Conservation (phyloP, 768 basidiomycete species). For the Coprinopsis marcescibilis region DNA sequence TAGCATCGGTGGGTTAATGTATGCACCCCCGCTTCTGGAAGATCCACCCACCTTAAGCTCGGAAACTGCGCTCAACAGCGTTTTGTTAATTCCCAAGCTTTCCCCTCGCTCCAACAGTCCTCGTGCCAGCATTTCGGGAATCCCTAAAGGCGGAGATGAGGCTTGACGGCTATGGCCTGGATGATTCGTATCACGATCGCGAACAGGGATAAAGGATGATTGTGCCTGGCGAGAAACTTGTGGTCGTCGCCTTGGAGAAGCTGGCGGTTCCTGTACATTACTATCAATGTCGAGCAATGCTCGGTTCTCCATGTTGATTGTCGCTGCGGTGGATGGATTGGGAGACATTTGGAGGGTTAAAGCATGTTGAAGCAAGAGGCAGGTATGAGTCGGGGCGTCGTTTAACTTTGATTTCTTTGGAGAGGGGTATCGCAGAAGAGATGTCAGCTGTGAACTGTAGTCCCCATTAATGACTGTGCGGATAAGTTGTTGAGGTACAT, state of each 20-base stretch:
- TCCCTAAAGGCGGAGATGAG: constrained; percentile 40
- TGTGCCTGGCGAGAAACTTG: too few relatives aligned
- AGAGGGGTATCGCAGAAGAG: constrained; percentile 80
- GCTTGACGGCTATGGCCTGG: constrained; percentile 33
- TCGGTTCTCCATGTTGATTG: constrained; percentile 76
- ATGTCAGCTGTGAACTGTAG: constrained; percentile 80
- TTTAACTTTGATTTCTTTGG: constrained; percentile 28
- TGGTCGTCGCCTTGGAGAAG: too few relatives aligned
- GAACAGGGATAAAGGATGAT: too few relatives aligned
- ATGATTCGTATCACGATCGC: constrained; percentile 4
- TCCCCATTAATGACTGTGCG: constrained; percentile 75
- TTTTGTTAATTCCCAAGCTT: constrained; percentile 79
- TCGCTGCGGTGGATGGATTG: constrained; percentile 67
- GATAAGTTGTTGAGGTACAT: constrained; percentile 10
- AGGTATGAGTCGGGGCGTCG: constrained; percentile 49
- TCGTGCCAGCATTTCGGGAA: constrained; percentile 68
- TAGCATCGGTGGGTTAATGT: constrained; percentile 23
- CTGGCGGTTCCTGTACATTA: constrained; percentile 33
- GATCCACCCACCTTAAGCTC: constrained; percentile 58
- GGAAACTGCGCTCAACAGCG: constrained; percentile 72
- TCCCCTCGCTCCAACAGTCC: constrained; percentile 73
- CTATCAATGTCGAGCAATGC: constrained; percentile 73
- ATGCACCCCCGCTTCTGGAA: neutral
- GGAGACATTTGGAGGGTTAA: constrained; percentile 70
- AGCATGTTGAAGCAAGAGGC: constrained; percentile 80